phyloP scores from a whole-genome alignment of 495 filamentous ascomycete species.

The Zalerion maritima region DNA sequence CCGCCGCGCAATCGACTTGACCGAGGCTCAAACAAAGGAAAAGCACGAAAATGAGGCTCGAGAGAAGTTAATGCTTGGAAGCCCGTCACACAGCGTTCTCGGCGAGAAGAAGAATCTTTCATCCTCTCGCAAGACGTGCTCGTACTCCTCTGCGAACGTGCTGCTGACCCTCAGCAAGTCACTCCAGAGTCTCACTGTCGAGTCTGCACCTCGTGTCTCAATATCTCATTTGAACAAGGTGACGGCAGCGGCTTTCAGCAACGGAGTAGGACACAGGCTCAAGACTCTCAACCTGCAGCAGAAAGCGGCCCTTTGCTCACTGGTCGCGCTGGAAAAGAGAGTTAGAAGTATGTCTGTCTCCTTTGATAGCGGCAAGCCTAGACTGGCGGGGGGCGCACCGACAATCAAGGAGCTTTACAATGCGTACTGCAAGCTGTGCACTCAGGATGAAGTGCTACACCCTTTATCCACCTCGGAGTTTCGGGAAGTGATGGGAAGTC shows the following conservation, averaged over 20 bases:
- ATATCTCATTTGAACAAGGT: slow-evolving; percentile 85
- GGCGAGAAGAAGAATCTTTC: slow-evolving; percentile 30
- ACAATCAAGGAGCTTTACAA: slow-evolving; percentile 68
- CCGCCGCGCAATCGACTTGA: slow-evolving; percentile 73
- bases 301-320: slow-evolving; percentile 82
- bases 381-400: slow-evolving; percentile 40
- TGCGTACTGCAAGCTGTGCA: slow-evolving; percentile 67
- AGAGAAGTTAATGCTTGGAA: slow-evolving; percentile 32
- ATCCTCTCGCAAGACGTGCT: background rate
- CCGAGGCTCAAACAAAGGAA: slow-evolving; percentile 67
- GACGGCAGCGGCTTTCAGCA: slow-evolving; percentile 71
- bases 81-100: slow-evolving; percentile 27
- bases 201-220: slow-evolving; percentile 76
- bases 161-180: slow-evolving; percentile 25
- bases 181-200: slow-evolving; percentile 42
- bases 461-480: slow-evolving; percentile 83
- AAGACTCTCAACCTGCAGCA: slow-evolving; percentile 86
- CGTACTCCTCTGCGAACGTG: slow-evolving; percentile 20
- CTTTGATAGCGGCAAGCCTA: too few species aligned
- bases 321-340: slow-evolving; percentile 64
- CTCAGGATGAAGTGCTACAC: slow-evolving; percentile 67
- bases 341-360: too few species aligned
- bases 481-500: slow-evolving; percentile 74
- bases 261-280: slow-evolving; percentile 68
- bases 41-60: slow-evolving; percentile 41